Evolutionary conservation across 2,329 filamentous ascomycete species (phyloP), one percentile per base, ranked within the genome.

Genomic region (Colletotrichum brevisporum): DNA sequence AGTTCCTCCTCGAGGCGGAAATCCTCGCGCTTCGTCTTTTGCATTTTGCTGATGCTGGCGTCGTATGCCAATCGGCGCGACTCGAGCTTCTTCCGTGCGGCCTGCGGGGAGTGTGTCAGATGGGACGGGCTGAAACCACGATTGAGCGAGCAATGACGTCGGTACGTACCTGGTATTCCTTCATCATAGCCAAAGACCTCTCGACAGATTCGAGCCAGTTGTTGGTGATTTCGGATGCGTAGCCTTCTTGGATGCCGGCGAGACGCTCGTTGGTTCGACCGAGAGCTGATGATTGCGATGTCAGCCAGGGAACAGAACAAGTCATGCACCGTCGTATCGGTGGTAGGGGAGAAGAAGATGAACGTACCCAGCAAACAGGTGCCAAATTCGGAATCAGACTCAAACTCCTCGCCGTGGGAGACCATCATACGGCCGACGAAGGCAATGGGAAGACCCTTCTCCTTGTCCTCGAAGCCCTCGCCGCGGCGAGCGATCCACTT

Each of bases 201-300:
- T 98, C 95, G 24, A 97, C 84, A n/a, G 93, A 94, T 79, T 98
- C 94, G 67, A 97, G 86, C 95, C 95, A 98, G 78, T 89, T 92
- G 41, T 89, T 88, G 16, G 92, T 97, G 71, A 94, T 92, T 75
- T 93, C 89, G 41, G 89, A 86, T 53, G 94, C 89, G 76, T 95
- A 97, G 26, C 86, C 89, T 78, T 97, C 95, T 80, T 98, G 95
- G 64, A 94, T 88, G 55, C 94, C 90, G 12, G 93, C 93, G 73
- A 98, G 88, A 60, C 93, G 91, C 83, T 98, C 95, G 77, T 98
- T 95, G 74, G 93, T 92, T 73, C 93, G 90, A 45, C 95, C 95
- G 80, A 95, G 89, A 68, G 88, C 90, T 93, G 74, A 24, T 18
- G 4, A 12, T 13, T 10, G 3, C 4, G 10, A 21, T n/a, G 52